These are phyloP conservation scores for Alternaria hordeiaustralica DNA, from an alignment of 2,329 filamentous ascomycete species.

Conservation along the genomic window DNA sequence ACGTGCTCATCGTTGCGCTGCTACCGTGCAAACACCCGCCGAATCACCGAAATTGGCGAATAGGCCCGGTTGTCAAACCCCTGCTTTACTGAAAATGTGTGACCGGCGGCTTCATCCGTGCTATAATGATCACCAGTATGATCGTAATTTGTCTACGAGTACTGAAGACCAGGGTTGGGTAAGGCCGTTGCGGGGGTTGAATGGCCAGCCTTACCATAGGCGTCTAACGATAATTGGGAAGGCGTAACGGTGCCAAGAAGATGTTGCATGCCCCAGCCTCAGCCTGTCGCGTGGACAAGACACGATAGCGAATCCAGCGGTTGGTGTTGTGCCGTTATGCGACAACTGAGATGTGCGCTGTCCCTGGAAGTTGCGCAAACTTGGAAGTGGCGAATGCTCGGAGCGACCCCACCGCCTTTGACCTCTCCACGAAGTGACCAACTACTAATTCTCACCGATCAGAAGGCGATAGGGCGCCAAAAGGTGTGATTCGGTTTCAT, in stretches of 20 bases:
- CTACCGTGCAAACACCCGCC: slow-evolving; percentile 1
- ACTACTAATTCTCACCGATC: not conserved
- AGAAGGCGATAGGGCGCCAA: not conserved
- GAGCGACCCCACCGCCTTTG: not conserved
- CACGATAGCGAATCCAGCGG: not conserved
- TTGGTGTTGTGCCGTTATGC: not conserved
- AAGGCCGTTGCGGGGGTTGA: not conserved
- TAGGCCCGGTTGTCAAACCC: not conserved
- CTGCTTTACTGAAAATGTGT: not conserved
- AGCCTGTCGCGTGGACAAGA: not conserved
- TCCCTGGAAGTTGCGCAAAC: not conserved
- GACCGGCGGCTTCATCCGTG: not conserved
- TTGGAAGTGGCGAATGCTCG: slow-evolving; percentile 3
- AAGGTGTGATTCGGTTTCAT: not conserved
- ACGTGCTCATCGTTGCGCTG: not conserved
- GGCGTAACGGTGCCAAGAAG: not conserved
- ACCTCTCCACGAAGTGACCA: not conserved
- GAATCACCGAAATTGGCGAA: not conserved
- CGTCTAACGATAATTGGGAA: slow-evolving; percentile 4
- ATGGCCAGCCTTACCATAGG: slow-evolving; percentile 3
- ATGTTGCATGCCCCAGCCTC: not conserved
- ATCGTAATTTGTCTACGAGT: slow-evolving; percentile 1
- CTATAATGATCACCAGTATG: slow-evolving; percentile 2
- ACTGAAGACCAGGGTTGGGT: not conserved
- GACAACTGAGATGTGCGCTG: not conserved